Base-by-base conservation (phyloP, 2,329 filamentous ascomycete species). In the Fusarium sp. region DNA sequence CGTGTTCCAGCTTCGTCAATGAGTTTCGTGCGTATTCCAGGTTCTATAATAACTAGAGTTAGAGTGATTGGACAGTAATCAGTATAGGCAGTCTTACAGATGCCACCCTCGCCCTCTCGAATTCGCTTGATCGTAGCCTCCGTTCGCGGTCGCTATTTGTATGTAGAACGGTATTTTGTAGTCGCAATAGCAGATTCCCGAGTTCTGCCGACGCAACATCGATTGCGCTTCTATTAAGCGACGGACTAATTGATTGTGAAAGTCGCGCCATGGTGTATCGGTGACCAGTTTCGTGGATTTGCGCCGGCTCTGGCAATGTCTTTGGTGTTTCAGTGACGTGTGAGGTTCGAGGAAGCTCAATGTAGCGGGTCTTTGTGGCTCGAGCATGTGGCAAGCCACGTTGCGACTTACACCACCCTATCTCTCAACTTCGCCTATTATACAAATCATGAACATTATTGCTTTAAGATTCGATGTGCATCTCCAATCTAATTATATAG, bases 1-100 rank as follows among this genome's bases (percentile, higher is more conserved):
- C 88, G 72, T 93, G 91, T 77, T 94, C 92, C 42, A 94, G 85
- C 62, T 86, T 89, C 20, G 91, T 86, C 58, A 95, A 87, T 31
- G 92, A 85, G 1, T 85, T 86, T 40, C 90, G 88, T 20, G 92
- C 92, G 76, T 92, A 88, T 70, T 92, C 87, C 64, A 95, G 83
- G 74, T 94, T 95, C 88, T 92, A 66, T 17, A 15, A 15, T 3
- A n/a, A 6, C 14, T 6, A 43, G 4, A 20, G 7, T 75, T 50
- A 76, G 53, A 26, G 5, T 22, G 6, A 8, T 9, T 45, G 11
- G 31, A 18, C 22, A 10, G 42, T 45, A 22, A 10, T 11, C 8
- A n/a, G 7, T 18, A 9, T 18, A 11, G 10, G 14, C 1, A 20
- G 31, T 73, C 85, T 84, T 74, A 82, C 81, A 56, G 76, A 75